These are phyloP conservation scores for Penicillium aurantiogriseum DNA, from an alignment of 2,329 filamentous ascomycete species.

Conservation along the genomic window DNA sequence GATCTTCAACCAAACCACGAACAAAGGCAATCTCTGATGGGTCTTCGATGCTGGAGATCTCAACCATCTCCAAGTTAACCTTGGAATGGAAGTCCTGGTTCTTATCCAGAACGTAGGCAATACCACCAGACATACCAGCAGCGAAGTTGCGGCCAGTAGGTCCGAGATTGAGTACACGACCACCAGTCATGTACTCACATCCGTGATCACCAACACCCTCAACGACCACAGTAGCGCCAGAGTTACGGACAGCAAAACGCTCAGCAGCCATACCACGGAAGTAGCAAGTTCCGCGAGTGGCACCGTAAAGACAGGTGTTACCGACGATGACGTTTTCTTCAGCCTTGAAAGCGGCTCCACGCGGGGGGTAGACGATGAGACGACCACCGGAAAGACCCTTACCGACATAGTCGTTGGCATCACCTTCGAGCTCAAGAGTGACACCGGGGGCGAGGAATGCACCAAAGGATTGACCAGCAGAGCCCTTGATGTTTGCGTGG, in stretches of 20 bases:
- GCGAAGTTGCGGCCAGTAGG: conserved; percentile 94
- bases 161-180: conserved; percentile 82
- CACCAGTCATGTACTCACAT: conserved; percentile 99
- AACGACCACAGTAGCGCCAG: conserved; percentile 90
- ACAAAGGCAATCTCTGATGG: conserved; percentile 86
- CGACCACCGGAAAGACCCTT: conserved; percentile 93
- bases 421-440: conserved; percentile 91
- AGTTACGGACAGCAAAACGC: conserved; percentile 95
- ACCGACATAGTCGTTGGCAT: conserved; percentile 94
- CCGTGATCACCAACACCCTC: conserved; percentile 95
- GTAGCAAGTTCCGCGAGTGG: conserved; percentile 85
- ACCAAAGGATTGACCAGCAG: conserved; percentile 94
- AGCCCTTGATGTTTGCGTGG: conserved; percentile 94
- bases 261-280: conserved; percentile 97
- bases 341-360: conserved; percentile 86
- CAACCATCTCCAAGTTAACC: conserved; percentile 97
- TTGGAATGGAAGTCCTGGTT: conserved; percentile 86
- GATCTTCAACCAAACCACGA: conserved; percentile 88
- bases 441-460: conserved; percentile 91
- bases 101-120: conserved; percentile 90
- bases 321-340: conserved; percentile 94
- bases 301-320: conserved; percentile 93
- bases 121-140: conserved; percentile 97
- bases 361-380: conserved; percentile 88
- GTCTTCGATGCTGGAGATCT: conserved; percentile 79